Evolutionary conservation across 768 basidiomycete genomes (phyloP).

Genomic region (Coprinopsis strossmayeri): DNA sequence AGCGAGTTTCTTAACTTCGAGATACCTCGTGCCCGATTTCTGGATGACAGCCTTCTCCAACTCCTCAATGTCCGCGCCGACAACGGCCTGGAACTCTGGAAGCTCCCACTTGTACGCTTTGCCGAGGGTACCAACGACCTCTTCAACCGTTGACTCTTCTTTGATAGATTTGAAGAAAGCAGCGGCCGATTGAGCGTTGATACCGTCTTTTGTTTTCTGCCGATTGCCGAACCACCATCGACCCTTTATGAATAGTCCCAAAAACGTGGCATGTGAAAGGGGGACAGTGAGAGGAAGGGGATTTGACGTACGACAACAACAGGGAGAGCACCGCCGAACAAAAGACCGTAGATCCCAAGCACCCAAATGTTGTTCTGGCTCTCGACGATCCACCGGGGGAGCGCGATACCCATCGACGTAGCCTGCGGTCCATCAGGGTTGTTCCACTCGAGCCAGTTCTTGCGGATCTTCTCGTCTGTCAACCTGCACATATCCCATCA

Average conservation of each 20-base stretch:
- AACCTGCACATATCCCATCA: conserved; percentile 37
- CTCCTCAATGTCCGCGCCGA: conserved; percentile 34
- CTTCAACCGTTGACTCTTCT: conserved; percentile 70
- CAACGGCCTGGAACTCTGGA: conserved; percentile 20
- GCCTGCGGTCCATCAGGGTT: conserved; percentile 98
- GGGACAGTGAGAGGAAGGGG: no score
- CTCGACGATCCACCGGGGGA: conserved; percentile 92
- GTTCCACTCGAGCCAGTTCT: conserved; percentile 84
- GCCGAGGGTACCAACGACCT: conserved; percentile 67
- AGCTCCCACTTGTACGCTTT: conserved; percentile 59
- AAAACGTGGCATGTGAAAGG: neutral
- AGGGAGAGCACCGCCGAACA: conserved; percentile 87
- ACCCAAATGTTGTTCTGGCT: conserved; percentile 90
- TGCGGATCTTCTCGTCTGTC: conserved; percentile 87
- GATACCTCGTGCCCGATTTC: conserved; percentile 49
- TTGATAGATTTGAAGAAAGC: conserved; percentile 82
- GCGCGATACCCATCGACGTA: conserved; percentile 88
- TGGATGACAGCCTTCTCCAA: conserved; percentile 47
- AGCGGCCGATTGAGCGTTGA: conserved; percentile 75
- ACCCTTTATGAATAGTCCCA: conserved; percentile 35
- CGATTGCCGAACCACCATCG: conserved; percentile 97
- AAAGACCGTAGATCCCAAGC: conserved; percentile 75
- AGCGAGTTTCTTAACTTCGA: conserved; percentile 36
- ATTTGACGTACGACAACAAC: conserved; percentile 56
- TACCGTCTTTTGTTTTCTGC: conserved; percentile 86